Evolutionary conservation across 768 basidiomycete genomes (phyloP).

Genomic region (Naganishia vaughanmartiniae): DNA sequence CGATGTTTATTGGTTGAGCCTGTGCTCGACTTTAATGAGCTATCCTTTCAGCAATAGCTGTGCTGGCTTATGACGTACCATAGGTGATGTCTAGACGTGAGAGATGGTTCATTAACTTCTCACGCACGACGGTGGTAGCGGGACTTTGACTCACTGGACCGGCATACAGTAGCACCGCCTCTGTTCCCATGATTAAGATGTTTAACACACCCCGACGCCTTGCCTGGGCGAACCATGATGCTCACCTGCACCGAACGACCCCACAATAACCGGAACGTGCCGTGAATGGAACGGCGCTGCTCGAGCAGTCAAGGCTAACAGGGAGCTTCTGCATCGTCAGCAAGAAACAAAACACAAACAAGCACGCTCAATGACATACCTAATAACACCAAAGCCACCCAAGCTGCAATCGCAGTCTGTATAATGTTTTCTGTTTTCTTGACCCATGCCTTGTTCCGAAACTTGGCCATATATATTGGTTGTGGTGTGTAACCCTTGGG

Average conservation of each 20-base stretch:
- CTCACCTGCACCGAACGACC: constrained; percentile 16
- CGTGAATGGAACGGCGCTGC: constrained; percentile 13
- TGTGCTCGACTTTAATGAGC: neutral
- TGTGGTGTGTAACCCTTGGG: neutral
- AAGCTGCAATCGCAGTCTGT: constrained; percentile 12
- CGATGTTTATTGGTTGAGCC: constrained; percentile 26
- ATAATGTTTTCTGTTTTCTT: constrained; percentile 23
- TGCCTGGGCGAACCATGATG: neutral
- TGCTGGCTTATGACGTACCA: neutral
- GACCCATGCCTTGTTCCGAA: constrained; percentile 18
- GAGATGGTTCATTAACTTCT: neutral
- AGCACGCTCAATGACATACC: neutral
- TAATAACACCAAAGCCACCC: constrained; percentile 18
- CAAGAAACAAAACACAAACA: neutral
- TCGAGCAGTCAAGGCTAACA: constrained; percentile 2
- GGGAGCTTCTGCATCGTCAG: neutral
- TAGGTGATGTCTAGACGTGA: constrained; percentile 1
- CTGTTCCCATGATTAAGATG: neutral
- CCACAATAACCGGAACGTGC: constrained; percentile 6
- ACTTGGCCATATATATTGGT: constrained; percentile 1
- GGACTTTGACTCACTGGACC: neutral
- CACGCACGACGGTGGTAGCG: too few species aligned
- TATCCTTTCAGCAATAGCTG: too few species aligned
- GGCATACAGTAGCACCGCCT: constrained; percentile 16
- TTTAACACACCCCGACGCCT: neutral